Evolutionary conservation across 352 stramenopile species (phyloP).

Genomic region (Elongisporangium prolatum): DNA sequence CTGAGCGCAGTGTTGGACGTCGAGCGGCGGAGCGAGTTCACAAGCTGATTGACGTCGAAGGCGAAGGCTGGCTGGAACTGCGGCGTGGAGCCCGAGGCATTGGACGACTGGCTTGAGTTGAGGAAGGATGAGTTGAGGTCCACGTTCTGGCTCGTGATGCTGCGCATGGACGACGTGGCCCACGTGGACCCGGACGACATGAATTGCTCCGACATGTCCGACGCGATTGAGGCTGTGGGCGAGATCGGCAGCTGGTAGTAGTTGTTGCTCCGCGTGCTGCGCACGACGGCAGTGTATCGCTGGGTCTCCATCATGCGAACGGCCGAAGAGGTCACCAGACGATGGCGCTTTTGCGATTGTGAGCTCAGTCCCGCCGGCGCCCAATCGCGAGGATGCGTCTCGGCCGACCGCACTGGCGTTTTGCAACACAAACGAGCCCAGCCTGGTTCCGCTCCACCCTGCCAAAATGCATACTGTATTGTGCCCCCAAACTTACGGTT

Average conservation of each 20-base stretch:
- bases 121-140: slow-evolving; percentile 45
- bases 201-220: slow-evolving; percentile 8
- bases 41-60: slow-evolving; percentile 53
- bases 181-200: slow-evolving; percentile 23
- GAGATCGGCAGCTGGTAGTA: slow-evolving; percentile 54
- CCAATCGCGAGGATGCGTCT: background rate
- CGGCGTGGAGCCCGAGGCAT: slow-evolving; percentile 5
- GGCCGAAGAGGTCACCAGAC: background rate
- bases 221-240: slow-evolving; percentile 11
- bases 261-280: slow-evolving; percentile 51
- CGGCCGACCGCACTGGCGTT: background rate
- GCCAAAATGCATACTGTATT: background rate
- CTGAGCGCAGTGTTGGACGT: slow-evolving; percentile 1
- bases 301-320: slow-evolving; percentile 19
- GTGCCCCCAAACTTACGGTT: background rate
- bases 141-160: slow-evolving; percentile 21
- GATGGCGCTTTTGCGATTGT: slow-evolving; percentile 2
- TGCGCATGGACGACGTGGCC: slow-evolving; percentile 37
- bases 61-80: slow-evolving; percentile 44
- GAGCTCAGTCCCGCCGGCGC: background rate
- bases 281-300: slow-evolving; percentile 44
- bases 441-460: background rate
- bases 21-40: slow-evolving; percentile 17
- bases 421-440: background rate
- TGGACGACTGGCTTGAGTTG: slow-evolving; percentile 5